Conservation (phyloP, 2,329 filamentous ascomycete species). For the Colletotrichum noveboracense region DNA sequence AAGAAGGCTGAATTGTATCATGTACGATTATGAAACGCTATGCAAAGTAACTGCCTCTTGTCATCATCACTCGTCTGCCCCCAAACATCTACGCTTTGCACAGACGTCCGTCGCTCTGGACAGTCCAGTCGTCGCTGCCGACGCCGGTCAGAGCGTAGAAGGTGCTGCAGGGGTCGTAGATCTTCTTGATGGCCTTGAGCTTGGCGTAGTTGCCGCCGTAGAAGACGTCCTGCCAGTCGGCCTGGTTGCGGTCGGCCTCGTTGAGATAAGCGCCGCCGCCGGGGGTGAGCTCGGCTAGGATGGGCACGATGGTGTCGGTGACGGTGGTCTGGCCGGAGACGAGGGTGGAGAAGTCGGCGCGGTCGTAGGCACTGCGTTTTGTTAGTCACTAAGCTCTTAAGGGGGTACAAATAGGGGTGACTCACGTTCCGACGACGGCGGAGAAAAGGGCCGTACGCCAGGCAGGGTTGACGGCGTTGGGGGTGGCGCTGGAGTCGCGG, state of each 20-base stretch:
- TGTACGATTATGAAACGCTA: not conserved
- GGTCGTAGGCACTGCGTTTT: not conserved
- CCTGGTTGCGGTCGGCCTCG: conserved; percentile 55
- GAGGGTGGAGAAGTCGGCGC: conserved; percentile 11
- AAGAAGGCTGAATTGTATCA: not conserved
- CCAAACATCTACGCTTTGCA: conserved; percentile 4
- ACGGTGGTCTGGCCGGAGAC: not conserved
- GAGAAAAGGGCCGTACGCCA: conserved; percentile 24
- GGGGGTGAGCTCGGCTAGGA: conserved; percentile 31
- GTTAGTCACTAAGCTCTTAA: not conserved
- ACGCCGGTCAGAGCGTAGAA: conserved; percentile 56
- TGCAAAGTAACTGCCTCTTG: not conserved
- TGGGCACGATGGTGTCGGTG: conserved; percentile 2
- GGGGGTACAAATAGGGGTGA: not conserved
- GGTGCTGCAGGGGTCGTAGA: conserved; percentile 49
- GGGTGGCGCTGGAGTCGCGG: not conserved
- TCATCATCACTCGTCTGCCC: not conserved
- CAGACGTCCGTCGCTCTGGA: conserved; percentile 26
- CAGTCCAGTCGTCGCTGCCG: conserved; percentile 55
- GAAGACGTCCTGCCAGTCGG: conserved; percentile 48
- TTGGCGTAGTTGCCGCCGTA: conserved; percentile 50
- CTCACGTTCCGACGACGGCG: conserved; percentile 18
- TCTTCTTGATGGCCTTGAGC: conserved; percentile 50
- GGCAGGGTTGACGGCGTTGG: conserved; percentile 26
- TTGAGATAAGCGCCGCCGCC: conserved; percentile 53